phyloP scores from a whole-genome alignment of 805 yeast genomes.

The Yarrowia alimentaria region DNA sequence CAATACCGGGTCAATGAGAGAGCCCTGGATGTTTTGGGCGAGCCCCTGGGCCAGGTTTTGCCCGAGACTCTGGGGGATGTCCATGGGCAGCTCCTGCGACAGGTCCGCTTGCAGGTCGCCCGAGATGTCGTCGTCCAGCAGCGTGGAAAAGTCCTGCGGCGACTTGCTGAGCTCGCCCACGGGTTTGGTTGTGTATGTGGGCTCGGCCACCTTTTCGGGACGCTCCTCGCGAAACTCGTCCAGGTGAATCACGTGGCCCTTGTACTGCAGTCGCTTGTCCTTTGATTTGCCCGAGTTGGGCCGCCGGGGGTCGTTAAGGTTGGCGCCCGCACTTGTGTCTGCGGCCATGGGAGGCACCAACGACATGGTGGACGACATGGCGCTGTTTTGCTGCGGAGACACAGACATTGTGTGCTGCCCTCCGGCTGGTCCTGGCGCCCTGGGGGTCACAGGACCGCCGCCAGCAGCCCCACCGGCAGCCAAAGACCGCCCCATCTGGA shows the following conservation, averaged over 20 bases:
- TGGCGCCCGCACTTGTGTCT: neutral
- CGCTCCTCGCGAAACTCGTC: constrained; percentile 7
- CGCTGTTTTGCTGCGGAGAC: neutral
- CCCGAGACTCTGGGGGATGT: too few relatives aligned
- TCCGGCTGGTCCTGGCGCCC: neutral
- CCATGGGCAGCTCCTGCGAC: constrained; percentile 17
- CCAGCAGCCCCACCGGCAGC: too few relatives aligned
- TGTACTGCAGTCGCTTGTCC: constrained; percentile 10
- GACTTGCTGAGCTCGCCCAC: too few relatives aligned
- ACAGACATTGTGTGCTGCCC: constrained; percentile 13
- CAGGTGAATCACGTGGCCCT: constrained; percentile 22
- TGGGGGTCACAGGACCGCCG: too few relatives aligned
- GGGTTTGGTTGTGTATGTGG: too few relatives aligned
- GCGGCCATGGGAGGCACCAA: too few relatives aligned
- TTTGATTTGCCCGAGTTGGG: constrained; percentile 7
- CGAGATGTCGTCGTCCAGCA: constrained; percentile 8
- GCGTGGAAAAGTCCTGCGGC: constrained; percentile 7
- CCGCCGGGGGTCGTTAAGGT: constrained; percentile 7
- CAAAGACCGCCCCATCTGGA: too few relatives aligned
- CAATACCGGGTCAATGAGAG: too few relatives aligned
- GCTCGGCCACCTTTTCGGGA: neutral
- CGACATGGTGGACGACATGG: too few relatives aligned
- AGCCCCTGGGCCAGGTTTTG: neutral
- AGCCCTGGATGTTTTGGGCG: constrained; percentile 7
- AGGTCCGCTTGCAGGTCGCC: constrained; percentile 8